Base-by-base conservation (phyloP, 2,329 filamentous ascomycete genomes). In the Penicillium italicum region DNA sequence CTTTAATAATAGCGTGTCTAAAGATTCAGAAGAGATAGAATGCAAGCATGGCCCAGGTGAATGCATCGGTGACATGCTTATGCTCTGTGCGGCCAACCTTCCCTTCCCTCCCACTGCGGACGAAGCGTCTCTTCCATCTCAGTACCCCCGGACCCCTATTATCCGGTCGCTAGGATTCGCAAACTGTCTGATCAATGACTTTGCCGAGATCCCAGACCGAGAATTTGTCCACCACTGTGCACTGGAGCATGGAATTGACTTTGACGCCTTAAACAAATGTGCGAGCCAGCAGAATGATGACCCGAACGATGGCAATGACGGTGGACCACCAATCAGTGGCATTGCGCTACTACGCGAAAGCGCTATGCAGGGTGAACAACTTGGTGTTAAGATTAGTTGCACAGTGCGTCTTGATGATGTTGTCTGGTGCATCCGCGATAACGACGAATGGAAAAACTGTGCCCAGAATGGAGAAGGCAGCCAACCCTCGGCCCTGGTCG, bases 61-160 rank as follows among this genome's bases (percentile, higher is more conserved):
- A 76, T 99, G 90, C 73, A 84, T 97, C 67, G 94, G 94, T 59
- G 91, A 99, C 76, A 96, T 96, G 71, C 80, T 99, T 73, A 88
- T 96, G 72, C 87, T 99, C 47, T 99, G 94, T 76, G 92, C 92
- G 33, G 86, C 87, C 56, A 80, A 88, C 60, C 81, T 94, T 12
- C 77, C 76, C 22, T 77, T 76, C 57, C 69, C 72, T 49, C 61
- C 69, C 2, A 53, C 62, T 5, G 37, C 26, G 2, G 58, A 65
- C 26, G 59, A 64, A 41, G 44, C 61, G 12, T 48, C 60, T 7
- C 50, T 65, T 20, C 56, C 62, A 14, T 20, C 50, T n/a, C 38
- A 58, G 31, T 94, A 94, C 69, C 89, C 90, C 30, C 86, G 92
- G 62, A 74, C 74, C 7, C 72, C 77, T 1, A 89, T 90, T 31